Evolutionary conservation across 768 basidiomycete species (phyloP).

Genomic region (Lactarius akahatsu): DNA sequence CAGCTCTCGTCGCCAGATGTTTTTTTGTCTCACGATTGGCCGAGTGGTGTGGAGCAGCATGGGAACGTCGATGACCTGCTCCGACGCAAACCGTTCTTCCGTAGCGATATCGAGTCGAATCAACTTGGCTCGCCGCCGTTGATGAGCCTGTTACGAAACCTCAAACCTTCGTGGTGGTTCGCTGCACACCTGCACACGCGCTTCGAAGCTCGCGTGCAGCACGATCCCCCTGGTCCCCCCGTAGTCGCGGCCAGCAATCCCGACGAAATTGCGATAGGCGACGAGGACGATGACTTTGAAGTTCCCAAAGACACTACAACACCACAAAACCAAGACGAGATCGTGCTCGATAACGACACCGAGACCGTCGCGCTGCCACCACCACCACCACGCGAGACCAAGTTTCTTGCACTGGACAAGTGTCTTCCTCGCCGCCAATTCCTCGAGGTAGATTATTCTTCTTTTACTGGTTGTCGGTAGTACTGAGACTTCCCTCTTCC

Average conservation of each 20-base stretch:
- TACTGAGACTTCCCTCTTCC: not conserved
- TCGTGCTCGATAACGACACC: conserved; percentile 47
- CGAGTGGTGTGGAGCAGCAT: conserved; percentile 64
- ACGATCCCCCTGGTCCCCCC: conserved; percentile 32
- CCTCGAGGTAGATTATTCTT: conserved; percentile 58
- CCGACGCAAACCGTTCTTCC: conserved; percentile 75
- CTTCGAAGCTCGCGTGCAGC: conserved; percentile 69
- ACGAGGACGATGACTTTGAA: conserved; percentile 37
- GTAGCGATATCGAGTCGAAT: conserved; percentile 62
- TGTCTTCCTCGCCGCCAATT: conserved; percentile 52
- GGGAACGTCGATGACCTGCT: conserved; percentile 69
- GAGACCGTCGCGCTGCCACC: conserved; percentile 40
- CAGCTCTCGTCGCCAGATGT: conserved; percentile 58
- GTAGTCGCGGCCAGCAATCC: conserved; percentile 38
- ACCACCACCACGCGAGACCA: conserved; percentile 48
- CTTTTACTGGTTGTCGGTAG: not conserved
- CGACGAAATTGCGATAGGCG: conserved; percentile 50
- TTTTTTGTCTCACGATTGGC: conserved; percentile 1
- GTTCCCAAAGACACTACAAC: not conserved
- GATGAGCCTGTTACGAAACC: conserved; percentile 44
- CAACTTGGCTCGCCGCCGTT: conserved; percentile 77
- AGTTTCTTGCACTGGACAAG: conserved; percentile 86
- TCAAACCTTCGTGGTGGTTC: conserved; percentile 89
- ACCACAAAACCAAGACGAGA: conserved; percentile 51
- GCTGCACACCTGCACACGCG: conserved; percentile 87